Evolutionary conservation across 257 asterid species (phyloP).

Genomic region (Nicotiana tomentosiformis): DNA sequence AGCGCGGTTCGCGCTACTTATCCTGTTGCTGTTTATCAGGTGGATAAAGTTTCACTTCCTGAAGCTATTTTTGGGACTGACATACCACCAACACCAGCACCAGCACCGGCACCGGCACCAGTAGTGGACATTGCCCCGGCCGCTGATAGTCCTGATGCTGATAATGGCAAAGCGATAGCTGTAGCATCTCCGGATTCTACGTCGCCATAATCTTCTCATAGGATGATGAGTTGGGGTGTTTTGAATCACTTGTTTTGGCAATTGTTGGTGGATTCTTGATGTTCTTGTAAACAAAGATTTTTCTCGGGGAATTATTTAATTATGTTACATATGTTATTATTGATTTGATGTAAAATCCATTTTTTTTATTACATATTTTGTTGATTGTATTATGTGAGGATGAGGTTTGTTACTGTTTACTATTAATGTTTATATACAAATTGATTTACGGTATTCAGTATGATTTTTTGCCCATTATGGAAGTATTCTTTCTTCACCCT

Average conservation of each 20-base stretch:
- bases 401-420: not conserved
- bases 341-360: not conserved
- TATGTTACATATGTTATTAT: not conserved
- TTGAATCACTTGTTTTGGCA: constrained; percentile 25
- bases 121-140: constrained; percentile 44
- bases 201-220: constrained; percentile 22
- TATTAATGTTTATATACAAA: too few species aligned
- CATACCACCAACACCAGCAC: constrained; percentile 71
- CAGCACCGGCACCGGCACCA: constrained; percentile 60
- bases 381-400: not conserved
- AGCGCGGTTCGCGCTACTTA: constrained; percentile 66
- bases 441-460: too few species aligned
- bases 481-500: too few species aligned
- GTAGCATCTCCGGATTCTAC: constrained; percentile 26
- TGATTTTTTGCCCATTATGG: too few species aligned
- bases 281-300: not conserved
- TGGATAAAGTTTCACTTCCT: constrained; percentile 53
- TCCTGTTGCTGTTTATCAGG: constrained; percentile 63
- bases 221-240: constrained; percentile 20
- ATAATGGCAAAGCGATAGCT: constrained; percentile 21
- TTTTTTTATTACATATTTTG: not conserved
- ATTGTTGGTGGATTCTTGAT: constrained; percentile 18
- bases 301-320: not conserved
- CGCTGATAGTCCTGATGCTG: constrained; percentile 48
- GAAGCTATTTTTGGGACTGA: constrained; percentile 73